Evolutionary conservation across 352 stramenopile species (phyloP).

Genomic region (Globisporangium nunn): DNA sequence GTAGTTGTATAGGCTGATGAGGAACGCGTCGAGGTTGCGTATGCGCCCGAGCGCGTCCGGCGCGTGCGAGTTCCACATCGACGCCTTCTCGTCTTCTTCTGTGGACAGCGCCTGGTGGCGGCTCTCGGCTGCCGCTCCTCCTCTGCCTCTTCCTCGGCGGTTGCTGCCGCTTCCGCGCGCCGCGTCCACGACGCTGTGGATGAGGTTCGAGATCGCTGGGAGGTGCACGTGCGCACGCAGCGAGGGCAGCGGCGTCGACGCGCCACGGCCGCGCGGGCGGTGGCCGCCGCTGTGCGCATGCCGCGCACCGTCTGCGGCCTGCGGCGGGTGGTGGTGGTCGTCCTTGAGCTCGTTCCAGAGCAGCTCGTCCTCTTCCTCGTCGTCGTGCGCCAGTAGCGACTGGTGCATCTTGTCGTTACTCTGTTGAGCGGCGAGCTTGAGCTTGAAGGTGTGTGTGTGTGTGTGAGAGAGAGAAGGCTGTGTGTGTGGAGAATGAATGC

Average conservation of each 20-base stretch:
- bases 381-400: slow-evolving; percentile 44
- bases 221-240: slow-evolving; percentile 66
- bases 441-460: not conserved
- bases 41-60: slow-evolving; percentile 69
- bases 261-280: not conserved
- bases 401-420: slow-evolving; percentile 40
- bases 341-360: slow-evolving; percentile 79
- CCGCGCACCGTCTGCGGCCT: slow-evolving; percentile 8
- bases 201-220: slow-evolving; percentile 69
- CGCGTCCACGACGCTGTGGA: slow-evolving; percentile 57
- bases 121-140: too few relatives aligned
- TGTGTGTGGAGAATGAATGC: too few relatives aligned
- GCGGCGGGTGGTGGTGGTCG: slow-evolving; percentile 11
- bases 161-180: slow-evolving; percentile 15
- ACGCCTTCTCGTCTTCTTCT: slow-evolving; percentile 8
- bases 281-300: not conserved
- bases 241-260: slow-evolving; percentile 32
- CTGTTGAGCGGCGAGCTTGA: too few relatives aligned
- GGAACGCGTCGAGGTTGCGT: slow-evolving; percentile 86
- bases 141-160: not conserved
- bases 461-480: too few relatives aligned
- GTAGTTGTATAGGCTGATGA: slow-evolving; percentile 93
- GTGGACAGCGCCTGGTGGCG: not conserved
- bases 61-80: slow-evolving; percentile 28
- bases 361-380: slow-evolving; percentile 66